Percentiles rank a stretch among this genome's conserved stretches.
These are phyloP conservation scores for Trichoderma asperellum DNA, from an alignment of 2,329 filamentous ascomycete genomes.

Conservation along the genomic window DNA sequence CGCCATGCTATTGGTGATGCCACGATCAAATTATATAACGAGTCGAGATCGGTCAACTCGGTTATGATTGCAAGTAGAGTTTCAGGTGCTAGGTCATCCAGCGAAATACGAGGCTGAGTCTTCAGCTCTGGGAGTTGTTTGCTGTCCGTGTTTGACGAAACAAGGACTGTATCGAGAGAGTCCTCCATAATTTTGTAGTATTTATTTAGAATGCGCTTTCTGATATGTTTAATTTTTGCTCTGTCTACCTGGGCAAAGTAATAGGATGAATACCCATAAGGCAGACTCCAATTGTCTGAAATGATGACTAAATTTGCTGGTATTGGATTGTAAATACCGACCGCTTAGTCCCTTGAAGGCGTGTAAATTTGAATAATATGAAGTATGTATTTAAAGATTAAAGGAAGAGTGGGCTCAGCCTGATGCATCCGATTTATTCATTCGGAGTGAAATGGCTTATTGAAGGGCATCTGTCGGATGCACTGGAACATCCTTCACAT, in stretches of 20 bases:
- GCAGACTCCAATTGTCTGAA: background rate
- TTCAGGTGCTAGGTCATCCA: background rate
- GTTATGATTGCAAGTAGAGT: background rate
- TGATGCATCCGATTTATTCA: background rate
- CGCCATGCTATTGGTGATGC: conserved; percentile 17
- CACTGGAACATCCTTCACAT: background rate
- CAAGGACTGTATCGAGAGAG: background rate
- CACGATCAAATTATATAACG: conserved; percentile 3
- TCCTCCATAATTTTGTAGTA: background rate
- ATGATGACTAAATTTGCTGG: background rate
- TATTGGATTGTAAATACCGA: background rate
- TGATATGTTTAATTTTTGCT: background rate
- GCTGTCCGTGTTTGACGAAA: background rate
- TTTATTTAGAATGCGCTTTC: background rate
- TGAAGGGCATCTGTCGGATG: background rate
- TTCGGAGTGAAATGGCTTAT: background rate
- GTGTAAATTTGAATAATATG: background rate
- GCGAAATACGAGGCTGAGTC: background rate
- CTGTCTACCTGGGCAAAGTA: background rate
- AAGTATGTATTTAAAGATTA: background rate
- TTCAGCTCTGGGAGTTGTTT: background rate
- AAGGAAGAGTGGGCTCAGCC: background rate
- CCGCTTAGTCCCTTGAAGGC: too few relatives aligned
- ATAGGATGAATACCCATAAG: background rate
- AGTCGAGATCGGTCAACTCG: conserved; percentile 5